A percentile compares a stretch with the other conserved stretches of the same genome.
phyloP scores from a whole-genome alignment of 2,329 filamentous ascomycete genomes.

The Fusarium sororula region DNA sequence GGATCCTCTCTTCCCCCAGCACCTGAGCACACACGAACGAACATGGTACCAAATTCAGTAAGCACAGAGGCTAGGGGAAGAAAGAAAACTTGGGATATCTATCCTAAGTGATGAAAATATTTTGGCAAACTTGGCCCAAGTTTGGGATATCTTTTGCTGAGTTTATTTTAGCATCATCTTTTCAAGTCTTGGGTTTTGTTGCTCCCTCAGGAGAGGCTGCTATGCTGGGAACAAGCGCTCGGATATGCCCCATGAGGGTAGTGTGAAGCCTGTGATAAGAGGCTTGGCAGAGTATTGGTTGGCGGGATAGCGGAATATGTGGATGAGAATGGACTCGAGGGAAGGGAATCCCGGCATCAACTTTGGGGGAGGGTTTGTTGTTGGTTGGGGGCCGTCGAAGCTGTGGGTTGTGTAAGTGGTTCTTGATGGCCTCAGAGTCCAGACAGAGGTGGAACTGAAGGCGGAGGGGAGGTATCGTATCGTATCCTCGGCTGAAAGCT shows the following conservation, averaged over 20 bases:
- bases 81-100: too few relatives aligned
- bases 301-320: neutral
- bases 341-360: neutral
- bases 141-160: too few relatives aligned
- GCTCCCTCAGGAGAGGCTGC: neutral
- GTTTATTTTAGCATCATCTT: too few relatives aligned
- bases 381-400: neutral
- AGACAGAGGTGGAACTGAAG: neutral
- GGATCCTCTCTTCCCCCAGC: neutral
- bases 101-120: too few relatives aligned
- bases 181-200: too few relatives aligned
- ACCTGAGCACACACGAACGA: neutral
- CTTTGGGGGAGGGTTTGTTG: neutral
- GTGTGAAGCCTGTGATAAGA: constrained; percentile 2
- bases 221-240: neutral
- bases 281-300: constrained; percentile 8
- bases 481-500: neutral
- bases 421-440: neutral
- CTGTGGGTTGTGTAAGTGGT: neutral
- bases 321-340: neutral
- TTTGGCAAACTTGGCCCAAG: too few relatives aligned
- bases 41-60: neutral
- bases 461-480: neutral
- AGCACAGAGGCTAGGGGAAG: neutral
- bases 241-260: neutral